phyloP scores from a whole-genome alignment of 2,329 filamentous ascomycete species.

The Sclerotinia nivalis region DNA sequence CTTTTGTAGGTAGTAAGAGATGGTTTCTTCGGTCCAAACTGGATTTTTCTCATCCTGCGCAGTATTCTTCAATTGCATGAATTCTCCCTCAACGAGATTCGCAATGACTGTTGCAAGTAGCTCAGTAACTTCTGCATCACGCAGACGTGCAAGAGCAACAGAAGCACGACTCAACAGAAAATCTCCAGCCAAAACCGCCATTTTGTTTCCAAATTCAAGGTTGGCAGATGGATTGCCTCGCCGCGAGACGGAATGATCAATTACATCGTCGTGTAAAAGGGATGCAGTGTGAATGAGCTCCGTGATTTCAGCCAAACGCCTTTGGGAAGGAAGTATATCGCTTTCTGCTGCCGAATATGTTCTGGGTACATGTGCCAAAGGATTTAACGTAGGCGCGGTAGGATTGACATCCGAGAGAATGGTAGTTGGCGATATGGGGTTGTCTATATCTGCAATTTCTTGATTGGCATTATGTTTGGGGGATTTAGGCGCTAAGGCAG shows the following conservation, averaged over 20 bases:
- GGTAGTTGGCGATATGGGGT: constrained; percentile 58
- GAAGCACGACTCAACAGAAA: constrained; percentile 92
- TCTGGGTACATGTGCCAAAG: constrained; percentile 47
- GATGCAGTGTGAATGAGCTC: constrained; percentile 97
- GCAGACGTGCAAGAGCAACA: constrained; percentile 83
- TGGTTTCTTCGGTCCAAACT: constrained; percentile 81
- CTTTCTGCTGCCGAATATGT: constrained; percentile 47
- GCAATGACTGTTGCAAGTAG: constrained; percentile 94
- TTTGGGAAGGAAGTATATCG: constrained; percentile 87
- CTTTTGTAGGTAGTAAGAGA: constrained; percentile 95
- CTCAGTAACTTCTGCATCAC: constrained; percentile 93
- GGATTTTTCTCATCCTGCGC: constrained; percentile 83
- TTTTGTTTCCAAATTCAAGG: constrained; percentile 96
- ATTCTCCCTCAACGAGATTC: constrained; percentile 96
- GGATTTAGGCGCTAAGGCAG: constrained; percentile 71
- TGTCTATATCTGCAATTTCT: constrained; percentile 51
- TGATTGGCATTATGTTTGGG: constrained; percentile 45
- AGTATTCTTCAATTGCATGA: constrained; percentile 99
- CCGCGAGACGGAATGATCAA: constrained; percentile 85
- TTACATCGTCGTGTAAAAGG: constrained; percentile 95
- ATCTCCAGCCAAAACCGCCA: constrained; percentile 97
- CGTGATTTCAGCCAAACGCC: constrained; percentile 91
- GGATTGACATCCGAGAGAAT: constrained; percentile 84
- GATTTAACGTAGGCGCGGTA: constrained; percentile 52
- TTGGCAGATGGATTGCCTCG: constrained; percentile 87